Percentiles rank a stretch among this genome's conserved stretches.
phyloP scores from a whole-genome alignment of 2,329 filamentous ascomycete species.

The Fusarium acutatum region DNA sequence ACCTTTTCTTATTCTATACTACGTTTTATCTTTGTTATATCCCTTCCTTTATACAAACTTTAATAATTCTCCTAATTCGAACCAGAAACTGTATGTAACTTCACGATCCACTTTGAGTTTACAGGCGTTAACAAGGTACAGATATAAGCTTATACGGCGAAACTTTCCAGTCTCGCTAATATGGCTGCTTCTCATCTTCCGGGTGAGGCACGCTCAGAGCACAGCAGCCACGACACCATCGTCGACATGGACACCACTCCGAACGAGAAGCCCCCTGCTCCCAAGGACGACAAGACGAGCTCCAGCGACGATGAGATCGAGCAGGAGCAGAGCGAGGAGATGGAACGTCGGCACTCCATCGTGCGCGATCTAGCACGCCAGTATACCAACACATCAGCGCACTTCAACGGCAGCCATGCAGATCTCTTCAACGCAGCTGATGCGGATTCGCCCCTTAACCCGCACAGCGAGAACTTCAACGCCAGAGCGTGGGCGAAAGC shows the following conservation, averaged over 20 bases:
- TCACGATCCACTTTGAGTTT: too few species aligned
- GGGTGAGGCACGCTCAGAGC: constrained; percentile 13
- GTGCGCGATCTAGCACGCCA: constrained; percentile 27
- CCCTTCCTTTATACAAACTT: not conserved
- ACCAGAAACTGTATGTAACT: constrained; percentile 8
- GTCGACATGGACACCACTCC: constrained; percentile 14
- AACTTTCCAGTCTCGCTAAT: constrained; percentile 7
- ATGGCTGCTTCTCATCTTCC: constrained; percentile 20
- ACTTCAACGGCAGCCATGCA: constrained; percentile 21
- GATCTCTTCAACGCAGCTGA: constrained; percentile 26
- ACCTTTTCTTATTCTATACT: not conserved
- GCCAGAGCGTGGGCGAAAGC: constrained; percentile 51
- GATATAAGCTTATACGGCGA: not conserved
- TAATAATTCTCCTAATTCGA: constrained; percentile 11
- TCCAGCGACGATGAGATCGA: constrained; percentile 17
- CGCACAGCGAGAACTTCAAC: constrained; percentile 58
- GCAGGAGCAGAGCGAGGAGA: constrained; percentile 7
- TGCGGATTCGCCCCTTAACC: constrained; percentile 57
- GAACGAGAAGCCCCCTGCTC: constrained; percentile 13
- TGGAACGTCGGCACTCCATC: constrained; percentile 31
- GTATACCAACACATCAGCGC: constrained; percentile 26
- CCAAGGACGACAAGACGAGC: not conserved
- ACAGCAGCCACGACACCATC: constrained; percentile 30
- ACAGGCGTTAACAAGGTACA: not conserved
- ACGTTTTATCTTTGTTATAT: not conserved